Conservation (phyloP, 352 stramenopile genomes). For the Globisporangium emineosum region DNA sequence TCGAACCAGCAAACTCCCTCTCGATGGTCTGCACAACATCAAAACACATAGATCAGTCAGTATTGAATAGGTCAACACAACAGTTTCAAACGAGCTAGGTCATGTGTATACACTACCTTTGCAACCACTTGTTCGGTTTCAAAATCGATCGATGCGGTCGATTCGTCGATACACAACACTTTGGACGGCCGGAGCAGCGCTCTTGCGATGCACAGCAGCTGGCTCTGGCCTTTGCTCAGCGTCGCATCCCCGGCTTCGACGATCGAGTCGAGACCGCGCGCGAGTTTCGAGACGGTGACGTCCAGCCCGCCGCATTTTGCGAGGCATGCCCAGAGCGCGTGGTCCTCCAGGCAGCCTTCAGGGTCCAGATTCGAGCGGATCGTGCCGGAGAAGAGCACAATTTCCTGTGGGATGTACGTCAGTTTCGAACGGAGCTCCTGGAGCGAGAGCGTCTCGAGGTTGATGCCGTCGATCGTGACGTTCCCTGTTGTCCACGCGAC, state of each 20-base stretch:
- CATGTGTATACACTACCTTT: conserved; percentile 30
- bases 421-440: conserved; percentile 59
- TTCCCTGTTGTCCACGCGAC: conserved; percentile 47
- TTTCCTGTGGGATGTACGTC: conserved; percentile 83
- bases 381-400: conserved; percentile 78
- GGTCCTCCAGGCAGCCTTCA: conserved; percentile 28
- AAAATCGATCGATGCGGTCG: conserved; percentile 89
- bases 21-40: conserved; percentile 71
- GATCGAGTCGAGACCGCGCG: conserved; percentile 44
- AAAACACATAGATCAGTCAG: background rate
- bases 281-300: conserved; percentile 36
- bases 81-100: background rate
- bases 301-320: conserved; percentile 46
- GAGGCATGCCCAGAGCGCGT: conserved; percentile 59
- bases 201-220: conserved; percentile 74
- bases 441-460: conserved; percentile 59
- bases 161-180: conserved; percentile 92
- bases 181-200: conserved; percentile 88
- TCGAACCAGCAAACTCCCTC: conserved; percentile 91
- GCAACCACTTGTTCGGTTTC: conserved; percentile 80
- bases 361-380: conserved; percentile 88
- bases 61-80: background rate
- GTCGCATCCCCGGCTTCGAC: conserved; percentile 44
- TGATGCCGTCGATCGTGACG: conserved; percentile 73
- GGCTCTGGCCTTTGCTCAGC: conserved; percentile 72